Evolutionary conservation across 2,329 filamentous ascomycete genomes (phyloP), one percentile per base, ranked within the genome.

Genomic region (Penicillium sp.): DNA sequence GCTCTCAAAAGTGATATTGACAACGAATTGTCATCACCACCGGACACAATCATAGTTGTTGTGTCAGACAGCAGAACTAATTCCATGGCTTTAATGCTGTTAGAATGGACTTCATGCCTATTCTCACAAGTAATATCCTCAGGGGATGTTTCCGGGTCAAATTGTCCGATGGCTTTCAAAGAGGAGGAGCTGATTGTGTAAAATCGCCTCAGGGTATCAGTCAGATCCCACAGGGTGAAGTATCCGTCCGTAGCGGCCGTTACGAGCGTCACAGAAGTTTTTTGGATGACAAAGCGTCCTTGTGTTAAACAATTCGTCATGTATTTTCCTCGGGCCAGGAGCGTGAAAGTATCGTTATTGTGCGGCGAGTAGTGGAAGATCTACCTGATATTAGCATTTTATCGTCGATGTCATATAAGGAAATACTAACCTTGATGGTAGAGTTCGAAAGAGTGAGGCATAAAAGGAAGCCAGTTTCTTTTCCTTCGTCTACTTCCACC

Each of bases 21-120:
- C 0, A 98, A 73, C 3, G 89, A 88, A 60, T 95, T 95, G 73
- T 98, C 95, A 66, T 99, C 95, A 22, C 95, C 92, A 26, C 90
- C 91, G 0, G 91, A 92, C 4, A 90, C 72, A 19, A 96, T 69
- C 1, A 90, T 63, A 63, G 77, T 64, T 51, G 74, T 62, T n/a
- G 64, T 65, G 29, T 69, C 60, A 19, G 67, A 63, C 14, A 79
- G 51, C 27, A 66, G 46, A 1, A 71, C 57, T 4, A 74, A 52
- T 3, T 76, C 69, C 56, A 83, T 70, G 0, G 73, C 68, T 71
- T 96, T 96, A 70, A 97, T 85, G 50, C 88, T 87, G 72, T 84
- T 96, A 66, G 96, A 91, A 68, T 98, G 95, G 24, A 93, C 72
- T 52, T 77, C 79, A 49, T 76, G 72, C 48, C 76, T 68, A 49